These are phyloP conservation scores for Berkeleyomyces rouxiae DNA, from an alignment of 2,329 filamentous ascomycete species.

Conservation along the genomic window DNA sequence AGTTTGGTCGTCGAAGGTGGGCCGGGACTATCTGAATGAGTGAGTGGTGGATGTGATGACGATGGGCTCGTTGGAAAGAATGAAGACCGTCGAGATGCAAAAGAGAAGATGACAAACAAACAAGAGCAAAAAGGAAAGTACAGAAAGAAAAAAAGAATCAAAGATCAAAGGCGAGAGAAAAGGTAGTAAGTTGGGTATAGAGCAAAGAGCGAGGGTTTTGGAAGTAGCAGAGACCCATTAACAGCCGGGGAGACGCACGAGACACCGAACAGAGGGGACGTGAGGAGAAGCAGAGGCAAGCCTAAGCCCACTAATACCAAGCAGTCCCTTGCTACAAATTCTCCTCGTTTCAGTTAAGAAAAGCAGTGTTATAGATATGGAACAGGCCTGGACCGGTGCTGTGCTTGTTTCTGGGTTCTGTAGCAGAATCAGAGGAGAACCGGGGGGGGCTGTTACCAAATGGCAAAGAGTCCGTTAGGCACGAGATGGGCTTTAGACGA, in stretches of 20 bases:
- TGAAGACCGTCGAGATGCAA: background rate
- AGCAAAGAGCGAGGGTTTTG: background rate
- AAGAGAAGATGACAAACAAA: background rate
- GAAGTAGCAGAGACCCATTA: background rate
- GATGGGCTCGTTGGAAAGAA: too few relatives aligned
- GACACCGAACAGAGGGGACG: background rate
- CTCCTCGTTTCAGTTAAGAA: background rate
- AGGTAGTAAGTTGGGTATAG: background rate
- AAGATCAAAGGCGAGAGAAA: background rate
- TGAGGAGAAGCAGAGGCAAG: background rate
- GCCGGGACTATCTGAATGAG: too few relatives aligned
- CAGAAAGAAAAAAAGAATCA: background rate
- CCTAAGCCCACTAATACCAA: background rate
- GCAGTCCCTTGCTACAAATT: background rate
- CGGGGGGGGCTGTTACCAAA: background rate
- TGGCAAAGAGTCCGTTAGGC: background rate
- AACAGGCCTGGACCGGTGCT: background rate
- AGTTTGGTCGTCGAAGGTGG: background rate
- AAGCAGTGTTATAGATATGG: background rate
- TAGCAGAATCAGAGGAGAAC: background rate
- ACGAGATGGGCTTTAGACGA: background rate
- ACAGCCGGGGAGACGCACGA: background rate
- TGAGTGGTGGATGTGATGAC: too few relatives aligned
- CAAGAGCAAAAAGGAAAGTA: background rate
- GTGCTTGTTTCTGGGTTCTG: background rate